A percentile compares a stretch with the other conserved stretches of the same genome.
Evolutionary conservation across 192 early-diverging fungal species (phyloP).

Genomic region (Podila horticola): DNA sequence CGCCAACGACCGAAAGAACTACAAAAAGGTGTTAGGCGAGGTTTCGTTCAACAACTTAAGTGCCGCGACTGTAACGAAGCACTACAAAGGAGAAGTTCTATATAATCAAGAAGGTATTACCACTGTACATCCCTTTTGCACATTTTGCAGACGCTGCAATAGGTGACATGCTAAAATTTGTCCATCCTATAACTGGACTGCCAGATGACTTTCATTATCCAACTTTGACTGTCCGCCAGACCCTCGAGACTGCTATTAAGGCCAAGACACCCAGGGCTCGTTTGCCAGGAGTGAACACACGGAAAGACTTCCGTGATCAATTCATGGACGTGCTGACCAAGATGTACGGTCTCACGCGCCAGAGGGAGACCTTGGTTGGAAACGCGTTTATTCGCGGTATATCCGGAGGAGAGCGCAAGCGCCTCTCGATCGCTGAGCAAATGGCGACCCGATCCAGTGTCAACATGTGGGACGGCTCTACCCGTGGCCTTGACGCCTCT

Average conservation of each 20-base stretch:
- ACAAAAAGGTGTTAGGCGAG: constrained; percentile 61
- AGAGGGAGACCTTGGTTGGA: constrained; percentile 69
- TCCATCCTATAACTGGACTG: constrained; percentile 6
- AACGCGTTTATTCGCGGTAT: constrained; percentile 66
- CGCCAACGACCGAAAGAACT: constrained; percentile 68
- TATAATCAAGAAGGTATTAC: constrained; percentile 70
- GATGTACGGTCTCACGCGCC: constrained; percentile 67
- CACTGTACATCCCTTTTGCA: too few relatives aligned
- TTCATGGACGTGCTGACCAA: constrained; percentile 63
- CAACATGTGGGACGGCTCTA: constrained; percentile 74
- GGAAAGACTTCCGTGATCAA: constrained; percentile 55
- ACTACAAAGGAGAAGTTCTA: constrained; percentile 75
- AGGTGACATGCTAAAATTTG: neutral
- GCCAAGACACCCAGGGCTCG: constrained; percentile 70
- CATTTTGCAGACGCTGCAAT: too few relatives aligned
- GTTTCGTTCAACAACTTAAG: constrained; percentile 71
- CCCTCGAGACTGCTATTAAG: constrained; percentile 78
- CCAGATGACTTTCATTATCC: constrained; percentile 77
- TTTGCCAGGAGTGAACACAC: constrained; percentile 51
- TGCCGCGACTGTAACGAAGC: constrained; percentile 57
- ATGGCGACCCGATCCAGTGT: constrained; percentile 59
- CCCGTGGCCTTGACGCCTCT: constrained; percentile 80
- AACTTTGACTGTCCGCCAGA: constrained; percentile 79
- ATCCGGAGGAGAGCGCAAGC: constrained; percentile 70
- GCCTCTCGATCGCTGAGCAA: constrained; percentile 65